Evolutionary conservation across 1,284 basidiomycete species (phyloP).

Genomic region (Melampsora americana): DNA sequence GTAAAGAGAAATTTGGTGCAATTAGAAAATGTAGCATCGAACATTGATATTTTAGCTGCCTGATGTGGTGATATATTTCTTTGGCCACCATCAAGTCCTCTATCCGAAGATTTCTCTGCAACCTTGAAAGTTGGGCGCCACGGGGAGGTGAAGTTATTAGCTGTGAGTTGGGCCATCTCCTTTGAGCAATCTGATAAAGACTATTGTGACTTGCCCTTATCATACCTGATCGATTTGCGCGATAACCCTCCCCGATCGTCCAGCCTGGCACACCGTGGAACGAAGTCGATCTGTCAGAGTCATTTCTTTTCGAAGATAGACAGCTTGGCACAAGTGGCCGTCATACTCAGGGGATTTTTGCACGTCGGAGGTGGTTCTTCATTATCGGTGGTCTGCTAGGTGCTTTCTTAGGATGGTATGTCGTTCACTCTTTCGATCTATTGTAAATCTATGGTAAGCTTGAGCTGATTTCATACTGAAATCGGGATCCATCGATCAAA

Average conservation of each 20-base stretch:
- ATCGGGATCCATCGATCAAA: neutral
- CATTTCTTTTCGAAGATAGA: slow-evolving; percentile 13
- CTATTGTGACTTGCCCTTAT: neutral
- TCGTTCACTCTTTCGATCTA: neutral
- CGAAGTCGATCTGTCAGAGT: slow-evolving; percentile 11
- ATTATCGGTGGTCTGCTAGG: slow-evolving; percentile 36
- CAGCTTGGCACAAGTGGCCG: neutral
- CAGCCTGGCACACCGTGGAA: slow-evolving; percentile 23
- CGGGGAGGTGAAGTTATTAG: slow-evolving; percentile 13
- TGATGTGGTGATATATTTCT: too few relatives aligned
- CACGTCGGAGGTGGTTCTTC: slow-evolving; percentile 34
- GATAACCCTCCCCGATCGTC: neutral
- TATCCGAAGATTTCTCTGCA: slow-evolving; percentile 2
- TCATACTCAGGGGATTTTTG: slow-evolving; percentile 15
- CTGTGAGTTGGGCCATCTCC: neutral
- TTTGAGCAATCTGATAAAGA: neutral
- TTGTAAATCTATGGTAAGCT: neutral
- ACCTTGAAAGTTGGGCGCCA: slow-evolving; percentile 6
- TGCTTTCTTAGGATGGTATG: slow-evolving; percentile 41
- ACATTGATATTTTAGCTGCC: too few relatives aligned
- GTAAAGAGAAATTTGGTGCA: too few relatives aligned
- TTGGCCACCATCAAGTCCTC: too few relatives aligned
- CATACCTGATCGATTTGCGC: neutral
- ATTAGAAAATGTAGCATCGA: too few relatives aligned
- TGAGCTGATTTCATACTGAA: neutral